A percentile compares a stretch with the other conserved stretches of the same genome.
These are phyloP conservation scores for Tricladium varicosporioides DNA, from an alignment of 2,329 filamentous ascomycete species.

Conservation along the genomic window DNA sequence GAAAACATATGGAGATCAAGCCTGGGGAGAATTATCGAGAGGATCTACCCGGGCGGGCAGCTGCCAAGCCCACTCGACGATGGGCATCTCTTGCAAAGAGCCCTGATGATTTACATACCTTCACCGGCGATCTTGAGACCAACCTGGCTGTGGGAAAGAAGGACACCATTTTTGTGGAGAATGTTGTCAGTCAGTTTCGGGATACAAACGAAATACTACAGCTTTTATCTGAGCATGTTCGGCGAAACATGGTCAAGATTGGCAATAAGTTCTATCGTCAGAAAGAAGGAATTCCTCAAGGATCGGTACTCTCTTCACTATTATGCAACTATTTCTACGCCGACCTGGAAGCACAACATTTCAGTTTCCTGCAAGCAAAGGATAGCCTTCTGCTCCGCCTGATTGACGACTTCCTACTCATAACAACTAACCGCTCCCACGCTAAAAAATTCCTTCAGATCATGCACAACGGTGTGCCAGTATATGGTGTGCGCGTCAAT, in stretches of 20 bases:
- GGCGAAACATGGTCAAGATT: constrained; percentile 80
- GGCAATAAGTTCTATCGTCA: constrained; percentile 88
- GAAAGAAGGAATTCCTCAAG: constrained; percentile 86
- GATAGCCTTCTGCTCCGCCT: constrained; percentile 73
- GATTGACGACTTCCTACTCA: constrained; percentile 89
- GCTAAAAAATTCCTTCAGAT: constrained; percentile 70
- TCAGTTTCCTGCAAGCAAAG: constrained; percentile 61
- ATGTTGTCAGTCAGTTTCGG: constrained; percentile 55
- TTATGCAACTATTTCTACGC: constrained; percentile 97
- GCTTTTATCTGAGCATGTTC: constrained; percentile 78
- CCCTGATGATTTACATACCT: constrained; percentile 27
- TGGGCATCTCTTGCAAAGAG: constrained; percentile 31
- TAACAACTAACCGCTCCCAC: constrained; percentile 67
- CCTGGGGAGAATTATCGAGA: constrained; percentile 35
- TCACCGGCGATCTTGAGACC: constrained; percentile 30
- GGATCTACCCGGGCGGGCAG: background rate
- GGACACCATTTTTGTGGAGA: constrained; percentile 75
- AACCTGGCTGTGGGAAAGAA: constrained; percentile 41
- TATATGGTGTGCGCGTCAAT: constrained; percentile 80
- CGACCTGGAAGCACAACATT: constrained; percentile 69
- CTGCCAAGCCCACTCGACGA: constrained; percentile 28
- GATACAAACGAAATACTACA: constrained; percentile 59
- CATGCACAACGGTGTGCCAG: constrained; percentile 77
- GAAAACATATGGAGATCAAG: constrained; percentile 72
- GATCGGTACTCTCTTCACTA: constrained; percentile 80